phyloP scores from a whole-genome alignment of 2,329 filamentous ascomycete species.

The Penicillium crustosum region DNA sequence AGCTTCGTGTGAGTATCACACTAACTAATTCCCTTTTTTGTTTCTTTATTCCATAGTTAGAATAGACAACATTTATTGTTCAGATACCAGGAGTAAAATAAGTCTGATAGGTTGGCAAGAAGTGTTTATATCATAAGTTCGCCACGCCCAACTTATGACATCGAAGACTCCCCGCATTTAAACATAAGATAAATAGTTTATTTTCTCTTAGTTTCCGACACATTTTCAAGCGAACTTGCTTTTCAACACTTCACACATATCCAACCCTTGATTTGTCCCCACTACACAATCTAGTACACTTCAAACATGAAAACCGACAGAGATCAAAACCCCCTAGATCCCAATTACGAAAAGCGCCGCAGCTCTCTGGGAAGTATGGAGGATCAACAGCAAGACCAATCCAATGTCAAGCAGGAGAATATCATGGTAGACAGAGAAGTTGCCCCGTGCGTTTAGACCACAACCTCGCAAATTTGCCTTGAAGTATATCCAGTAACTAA shows the following conservation, averaged over 20 bases:
- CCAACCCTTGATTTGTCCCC: neutral
- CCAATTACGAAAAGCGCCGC: slow-evolving; percentile 16
- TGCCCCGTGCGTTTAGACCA: slow-evolving; percentile 18
- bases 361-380: slow-evolving; percentile 10
- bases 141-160: slow-evolving; percentile 15
- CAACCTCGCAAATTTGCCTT: no score
- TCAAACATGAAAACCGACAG: slow-evolving; percentile 19
- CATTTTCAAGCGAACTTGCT: neutral
- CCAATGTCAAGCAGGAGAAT: slow-evolving; percentile 10
- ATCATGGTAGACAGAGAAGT: slow-evolving; percentile 17
- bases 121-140: slow-evolving; percentile 23
- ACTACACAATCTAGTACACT: neutral
- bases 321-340: slow-evolving; percentile 22
- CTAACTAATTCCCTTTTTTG: neutral
- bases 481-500: neutral
- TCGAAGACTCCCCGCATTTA: slow-evolving; percentile 16
- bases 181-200: neutral
- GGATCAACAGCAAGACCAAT: neutral
- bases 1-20: neutral
- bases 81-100: neutral
- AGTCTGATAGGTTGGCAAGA: neutral
- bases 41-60: neutral
- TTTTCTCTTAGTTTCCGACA: neutral
- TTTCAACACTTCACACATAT: neutral
- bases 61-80: neutral